Conservation (phyloP, 2,329 filamentous ascomycete species). For the Sphaerulina vaccinii region DNA sequence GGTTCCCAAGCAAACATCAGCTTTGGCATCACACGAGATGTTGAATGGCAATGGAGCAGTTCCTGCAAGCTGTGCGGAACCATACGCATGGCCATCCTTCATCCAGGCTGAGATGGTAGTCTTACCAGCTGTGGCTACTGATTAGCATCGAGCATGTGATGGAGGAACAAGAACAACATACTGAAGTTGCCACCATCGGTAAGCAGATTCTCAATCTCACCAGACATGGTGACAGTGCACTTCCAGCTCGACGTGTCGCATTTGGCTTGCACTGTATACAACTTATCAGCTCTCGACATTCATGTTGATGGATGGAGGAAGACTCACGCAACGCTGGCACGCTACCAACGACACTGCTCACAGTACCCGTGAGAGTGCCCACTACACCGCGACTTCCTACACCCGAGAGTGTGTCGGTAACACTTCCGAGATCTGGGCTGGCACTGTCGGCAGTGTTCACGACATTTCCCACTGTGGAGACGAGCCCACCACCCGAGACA, state of each 20-base stretch:
- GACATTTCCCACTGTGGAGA: not conserved
- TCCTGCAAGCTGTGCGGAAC: constrained; percentile 10
- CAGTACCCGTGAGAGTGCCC: constrained; percentile 4
- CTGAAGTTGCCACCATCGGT: constrained; percentile 16
- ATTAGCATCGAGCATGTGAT: not conserved
- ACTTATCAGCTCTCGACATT: not conserved
- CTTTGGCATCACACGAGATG: constrained; percentile 13
- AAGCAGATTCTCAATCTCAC: constrained; percentile 15
- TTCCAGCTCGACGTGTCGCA: constrained; percentile 11
- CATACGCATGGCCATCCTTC: constrained; percentile 18
- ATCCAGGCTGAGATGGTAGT: constrained; percentile 18
- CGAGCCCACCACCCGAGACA: not conserved
- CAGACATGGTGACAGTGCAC: constrained; percentile 17
- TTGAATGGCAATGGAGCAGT: constrained; percentile 16
- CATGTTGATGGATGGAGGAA: too few species aligned
- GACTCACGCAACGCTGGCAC: constrained; percentile 6
- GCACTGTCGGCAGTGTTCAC: not conserved
- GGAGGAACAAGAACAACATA: constrained; percentile 4
- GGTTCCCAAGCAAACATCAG: constrained; percentile 13
- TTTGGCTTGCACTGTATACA: constrained; percentile 4
- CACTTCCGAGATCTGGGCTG: too few species aligned
- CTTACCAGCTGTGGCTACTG: constrained; percentile 10
- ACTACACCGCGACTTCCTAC: not conserved
- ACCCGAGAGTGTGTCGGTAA: too few species aligned
- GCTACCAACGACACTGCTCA: constrained; percentile 5